Evolutionary conservation across 2,329 filamentous ascomycete genomes (phyloP).

Genomic region (Penicillium sp.): DNA sequence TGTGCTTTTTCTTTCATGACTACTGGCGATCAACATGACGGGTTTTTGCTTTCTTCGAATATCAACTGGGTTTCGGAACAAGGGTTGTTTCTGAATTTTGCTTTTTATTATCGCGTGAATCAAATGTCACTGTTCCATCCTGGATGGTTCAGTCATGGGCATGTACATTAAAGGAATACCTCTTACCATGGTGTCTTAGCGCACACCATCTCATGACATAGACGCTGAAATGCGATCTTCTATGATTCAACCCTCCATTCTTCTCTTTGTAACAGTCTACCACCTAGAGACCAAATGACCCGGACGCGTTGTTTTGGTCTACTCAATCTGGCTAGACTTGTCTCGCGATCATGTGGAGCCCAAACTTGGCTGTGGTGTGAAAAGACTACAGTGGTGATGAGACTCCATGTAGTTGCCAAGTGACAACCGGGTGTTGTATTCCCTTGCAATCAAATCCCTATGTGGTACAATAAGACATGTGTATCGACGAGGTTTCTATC

Average conservation of each 20-base stretch:
- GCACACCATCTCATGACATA: conserved; percentile 38
- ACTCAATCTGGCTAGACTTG: not conserved
- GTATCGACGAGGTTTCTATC: not conserved
- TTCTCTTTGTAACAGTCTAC: not conserved
- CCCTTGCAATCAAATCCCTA: not conserved
- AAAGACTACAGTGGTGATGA: not conserved
- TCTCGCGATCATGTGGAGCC: not conserved
- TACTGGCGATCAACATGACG: conserved; percentile 48
- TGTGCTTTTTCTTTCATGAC: conserved; percentile 42
- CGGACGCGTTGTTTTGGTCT: not conserved
- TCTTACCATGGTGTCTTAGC: conserved; percentile 32
- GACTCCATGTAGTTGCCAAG: no score
- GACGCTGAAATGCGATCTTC: conserved; percentile 37
- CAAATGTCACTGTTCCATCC: conserved; percentile 35
- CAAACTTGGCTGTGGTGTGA: not conserved
- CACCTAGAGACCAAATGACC: no score
- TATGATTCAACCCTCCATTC: conserved; percentile 26
- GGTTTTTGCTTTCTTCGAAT: conserved; percentile 44
- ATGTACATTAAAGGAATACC: conserved; percentile 40
- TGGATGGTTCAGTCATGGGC: conserved; percentile 36
- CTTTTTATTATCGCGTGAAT: conserved; percentile 31
- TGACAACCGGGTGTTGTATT: no score
- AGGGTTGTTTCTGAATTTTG: conserved; percentile 38
- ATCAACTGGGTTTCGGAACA: conserved; percentile 42
- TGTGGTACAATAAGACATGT: not conserved